Evolutionary conservation across 2,329 filamentous ascomycete genomes (phyloP).

Genomic region (Pochonia chlamydosporia): DNA sequence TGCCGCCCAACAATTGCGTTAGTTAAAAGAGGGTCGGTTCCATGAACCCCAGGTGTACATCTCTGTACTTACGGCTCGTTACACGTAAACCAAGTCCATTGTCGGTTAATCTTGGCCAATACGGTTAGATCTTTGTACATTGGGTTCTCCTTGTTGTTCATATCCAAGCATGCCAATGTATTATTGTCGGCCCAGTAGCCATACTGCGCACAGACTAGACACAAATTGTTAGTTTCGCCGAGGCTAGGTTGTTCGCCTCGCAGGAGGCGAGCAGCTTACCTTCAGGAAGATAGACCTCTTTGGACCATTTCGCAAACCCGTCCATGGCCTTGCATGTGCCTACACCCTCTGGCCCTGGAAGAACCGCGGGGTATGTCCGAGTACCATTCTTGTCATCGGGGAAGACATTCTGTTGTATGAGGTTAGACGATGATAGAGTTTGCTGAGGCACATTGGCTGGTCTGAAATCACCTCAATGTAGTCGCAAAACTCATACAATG

Average conservation of each 20-base stretch:
- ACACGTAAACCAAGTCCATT: conserved; percentile 57
- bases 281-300: conserved; percentile 33
- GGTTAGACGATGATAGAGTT: too few relatives aligned
- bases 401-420: conserved; percentile 30
- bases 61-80: conserved; percentile 47
- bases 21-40: too few relatives aligned
- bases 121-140: conserved; percentile 44
- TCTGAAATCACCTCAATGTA: conserved; percentile 17
- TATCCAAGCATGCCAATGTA: conserved; percentile 14
- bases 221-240: neutral
- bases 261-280: neutral
- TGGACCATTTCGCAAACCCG: conserved; percentile 53
- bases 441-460: too few relatives aligned
- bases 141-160: conserved; percentile 24
- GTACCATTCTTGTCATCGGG: neutral
- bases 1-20: too few relatives aligned
- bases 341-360: conserved; percentile 33
- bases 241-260: neutral
- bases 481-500: conserved; percentile 31
- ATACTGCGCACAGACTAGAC: conserved; percentile 37
- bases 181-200: conserved; percentile 40
- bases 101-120: conserved; percentile 39
- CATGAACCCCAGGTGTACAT: too few relatives aligned
- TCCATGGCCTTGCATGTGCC: conserved; percentile 45
- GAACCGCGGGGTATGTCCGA: neutral